A percentile compares a stretch with the other conserved stretches of the same genome.
Evolutionary conservation across 73 alveolate genomes (phyloP).

Genomic region (Blepharisma stoltei): DNA sequence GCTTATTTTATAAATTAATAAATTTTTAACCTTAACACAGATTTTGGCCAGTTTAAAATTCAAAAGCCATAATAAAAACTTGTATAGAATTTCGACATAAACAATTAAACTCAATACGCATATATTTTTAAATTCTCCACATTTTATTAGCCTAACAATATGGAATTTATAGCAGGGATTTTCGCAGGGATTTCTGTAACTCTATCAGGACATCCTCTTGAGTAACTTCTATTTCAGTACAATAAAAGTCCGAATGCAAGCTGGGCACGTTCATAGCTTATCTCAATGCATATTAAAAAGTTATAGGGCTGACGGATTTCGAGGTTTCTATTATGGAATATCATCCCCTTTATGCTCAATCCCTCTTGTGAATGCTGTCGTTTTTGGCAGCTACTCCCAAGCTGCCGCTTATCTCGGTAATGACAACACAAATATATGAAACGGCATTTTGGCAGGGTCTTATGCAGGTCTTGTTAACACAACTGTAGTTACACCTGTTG

Average conservation of each 20-base stretch:
- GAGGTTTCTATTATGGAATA: slow-evolving; percentile 45
- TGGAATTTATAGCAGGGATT: slow-evolving; percentile 40
- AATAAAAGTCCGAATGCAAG: slow-evolving; percentile 47
- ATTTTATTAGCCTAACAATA: neutral
- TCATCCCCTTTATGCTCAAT: slow-evolving; percentile 39
- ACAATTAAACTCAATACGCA: no score
- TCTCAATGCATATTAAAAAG: neutral
- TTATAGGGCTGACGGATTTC: slow-evolving; percentile 34
- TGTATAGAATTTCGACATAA: no score
- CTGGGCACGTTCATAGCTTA: slow-evolving; percentile 18
- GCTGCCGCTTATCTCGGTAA: neutral
- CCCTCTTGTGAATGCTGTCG: slow-evolving; percentile 40
- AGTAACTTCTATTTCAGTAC: slow-evolving; percentile 37
- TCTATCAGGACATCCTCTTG: slow-evolving; percentile 49
- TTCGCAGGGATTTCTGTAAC: slow-evolving; percentile 35
- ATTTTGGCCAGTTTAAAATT: no score
- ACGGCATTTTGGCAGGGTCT: slow-evolving; percentile 36
- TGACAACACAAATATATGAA: slow-evolving; percentile 2
- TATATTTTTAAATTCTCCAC: no score
- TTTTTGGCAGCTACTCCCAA: slow-evolving; percentile 34
- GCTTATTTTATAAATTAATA: no score
- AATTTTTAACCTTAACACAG: no score
- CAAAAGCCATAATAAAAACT: no score
- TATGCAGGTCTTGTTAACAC: slow-evolving; percentile 41
- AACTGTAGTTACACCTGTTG: slow-evolving; percentile 42